Percentiles rank a stretch among this genome's conserved stretches.
Evolutionary conservation across 495 filamentous ascomycete genomes (phyloP).

Genomic region (Aspergillus indologenus): DNA sequence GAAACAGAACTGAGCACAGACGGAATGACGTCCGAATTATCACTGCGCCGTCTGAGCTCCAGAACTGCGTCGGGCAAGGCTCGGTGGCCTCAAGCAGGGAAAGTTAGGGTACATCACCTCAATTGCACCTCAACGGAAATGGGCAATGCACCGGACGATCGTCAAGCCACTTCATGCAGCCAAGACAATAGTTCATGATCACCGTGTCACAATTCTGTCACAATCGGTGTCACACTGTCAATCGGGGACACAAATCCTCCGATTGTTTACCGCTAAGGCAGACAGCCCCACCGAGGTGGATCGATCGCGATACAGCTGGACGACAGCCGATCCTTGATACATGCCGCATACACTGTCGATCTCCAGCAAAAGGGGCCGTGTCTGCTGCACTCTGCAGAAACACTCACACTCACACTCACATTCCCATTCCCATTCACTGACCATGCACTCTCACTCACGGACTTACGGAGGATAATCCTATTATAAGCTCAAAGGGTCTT

Average conservation of each 20-base stretch:
- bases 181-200: neutral
- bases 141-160: neutral
- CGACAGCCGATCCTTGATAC: neutral
- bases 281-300: neutral
- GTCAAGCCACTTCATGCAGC: neutral
- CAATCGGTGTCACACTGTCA: neutral
- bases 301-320: neutral
- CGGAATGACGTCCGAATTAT: neutral
- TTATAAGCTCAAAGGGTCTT: neutral
- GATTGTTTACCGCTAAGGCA: neutral
- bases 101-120: too few relatives aligned
- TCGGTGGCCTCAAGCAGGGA: neutral
- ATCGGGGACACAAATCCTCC: neutral
- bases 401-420: too few relatives aligned
- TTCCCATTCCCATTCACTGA: too few relatives aligned
- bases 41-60: neutral
- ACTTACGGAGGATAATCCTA: too few relatives aligned
- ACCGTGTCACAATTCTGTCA: neutral
- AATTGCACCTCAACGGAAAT: too few relatives aligned
- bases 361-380: neutral
- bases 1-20: neutral
- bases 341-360: too few relatives aligned
- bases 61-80: too few relatives aligned
- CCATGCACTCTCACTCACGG: too few relatives aligned
- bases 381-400: neutral